Evolutionary conservation across 495 filamentous ascomycete species (phyloP), one percentile per base, ranked within the genome.

Genomic region (Penicillium crystallinum): DNA sequence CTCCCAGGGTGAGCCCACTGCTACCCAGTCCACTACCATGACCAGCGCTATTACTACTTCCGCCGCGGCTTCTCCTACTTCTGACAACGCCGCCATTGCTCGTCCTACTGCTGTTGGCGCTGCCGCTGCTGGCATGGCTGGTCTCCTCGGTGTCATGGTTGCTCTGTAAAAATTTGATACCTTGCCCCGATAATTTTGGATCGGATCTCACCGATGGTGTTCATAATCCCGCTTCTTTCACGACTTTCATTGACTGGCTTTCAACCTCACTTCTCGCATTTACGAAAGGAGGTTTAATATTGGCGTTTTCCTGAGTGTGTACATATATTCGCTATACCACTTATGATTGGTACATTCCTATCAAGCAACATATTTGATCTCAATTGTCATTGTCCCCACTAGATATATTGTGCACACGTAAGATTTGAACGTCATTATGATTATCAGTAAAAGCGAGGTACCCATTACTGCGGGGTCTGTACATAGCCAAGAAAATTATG

Each of bases 101-200:
- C 58, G 55, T 12, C 53, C 58, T 15, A 49, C 59, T 21, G 59
- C 51, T 12, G 29, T 71, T 38, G 60, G 62, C 19, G 56, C 52
- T 22, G 63, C 63, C 18, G 49, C 54, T 34, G 59, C 52, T 15
- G 59, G 56, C 49, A 37, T 68, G 21, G 62, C 62, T 4, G 71
- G 71, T 56, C 29, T 74, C 7, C 55, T 74, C 31, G 69, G 69
- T 52, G 53, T 72, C 35, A 70, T 74, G 66, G 66, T 56, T 55
- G 67, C 63, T 18, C 60, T 74, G 54, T 74, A 71, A 64, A 58
- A 15, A 19, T 11, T 40, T 36, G 29, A 29, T 39, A 29, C 17
- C 6, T 53, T 3, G 22, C 18, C 31, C 23, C 15, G n/a, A 37
- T 39, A 22, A n/a, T 50, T 41, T 21, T 37, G 27, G n/a, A 44